A percentile compares a stretch with the other conserved stretches of the same genome.
These are phyloP conservation scores for Trichophyton verrucosum DNA, from an alignment of 2,329 filamentous ascomycete genomes.

Conservation along the genomic window DNA sequence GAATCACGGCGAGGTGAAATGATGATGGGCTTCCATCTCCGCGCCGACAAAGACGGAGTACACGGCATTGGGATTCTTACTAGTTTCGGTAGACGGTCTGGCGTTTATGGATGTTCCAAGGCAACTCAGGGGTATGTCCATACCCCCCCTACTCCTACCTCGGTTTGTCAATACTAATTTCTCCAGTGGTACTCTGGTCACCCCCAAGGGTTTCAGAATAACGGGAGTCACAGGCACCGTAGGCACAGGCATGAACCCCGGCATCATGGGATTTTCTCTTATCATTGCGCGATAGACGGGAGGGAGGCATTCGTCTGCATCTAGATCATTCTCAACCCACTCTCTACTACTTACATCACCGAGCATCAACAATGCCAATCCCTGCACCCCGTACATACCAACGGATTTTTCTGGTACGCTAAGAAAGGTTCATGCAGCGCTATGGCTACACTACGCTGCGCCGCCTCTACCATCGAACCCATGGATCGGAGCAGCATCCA, in stretches of 20 bases:
- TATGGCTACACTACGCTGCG: background rate
- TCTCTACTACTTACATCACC: too few species aligned
- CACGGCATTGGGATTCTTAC: constrained; percentile 86
- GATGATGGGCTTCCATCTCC: constrained; percentile 62
- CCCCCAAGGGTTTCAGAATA: constrained; percentile 77
- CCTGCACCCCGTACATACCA: background rate
- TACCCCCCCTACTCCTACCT: background rate
- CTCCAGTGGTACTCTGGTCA: constrained; percentile 68
- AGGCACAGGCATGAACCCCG: constrained; percentile 66
- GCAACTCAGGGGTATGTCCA: constrained; percentile 71
- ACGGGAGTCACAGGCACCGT: constrained; percentile 77
- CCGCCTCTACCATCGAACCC: background rate
- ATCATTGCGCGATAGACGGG: constrained; percentile 53
- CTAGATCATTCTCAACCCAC: too few species aligned
- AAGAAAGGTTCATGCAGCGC: background rate
- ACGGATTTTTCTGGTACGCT: background rate
- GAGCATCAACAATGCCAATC: background rate
- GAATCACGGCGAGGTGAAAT: constrained; percentile 78
- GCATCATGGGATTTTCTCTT: constrained; percentile 76
- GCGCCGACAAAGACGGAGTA: constrained; percentile 65
- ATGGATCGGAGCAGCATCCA: background rate
- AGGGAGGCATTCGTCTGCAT: background rate
- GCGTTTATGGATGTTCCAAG: constrained; percentile 66
- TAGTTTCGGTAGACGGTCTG: constrained; percentile 72
- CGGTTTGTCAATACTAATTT: too few species aligned